Conservation (phyloP, 2,329 filamentous ascomycete genomes). For the Epichloe gansuensis region DNA sequence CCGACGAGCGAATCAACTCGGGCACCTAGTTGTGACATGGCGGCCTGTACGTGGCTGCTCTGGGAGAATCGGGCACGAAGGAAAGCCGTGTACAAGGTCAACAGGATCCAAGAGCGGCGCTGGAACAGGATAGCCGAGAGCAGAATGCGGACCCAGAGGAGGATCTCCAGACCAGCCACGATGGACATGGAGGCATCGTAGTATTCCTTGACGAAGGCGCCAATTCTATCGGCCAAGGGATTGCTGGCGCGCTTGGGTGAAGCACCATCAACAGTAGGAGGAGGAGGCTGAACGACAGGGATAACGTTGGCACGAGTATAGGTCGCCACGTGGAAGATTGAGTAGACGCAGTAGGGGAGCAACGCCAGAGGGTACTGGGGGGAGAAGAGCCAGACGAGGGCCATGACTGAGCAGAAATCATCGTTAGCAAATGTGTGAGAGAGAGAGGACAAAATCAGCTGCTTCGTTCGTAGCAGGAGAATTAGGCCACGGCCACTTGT, state of each 20-base stretch:
- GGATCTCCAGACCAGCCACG: constrained; percentile 78
- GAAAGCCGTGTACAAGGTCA: constrained; percentile 80
- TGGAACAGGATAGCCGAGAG: constrained; percentile 76
- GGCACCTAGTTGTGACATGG: constrained; percentile 58
- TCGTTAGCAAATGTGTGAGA: background rate
- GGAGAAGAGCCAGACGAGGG: constrained; percentile 85
- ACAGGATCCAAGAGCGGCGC: constrained; percentile 79
- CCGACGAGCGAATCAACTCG: constrained; percentile 71
- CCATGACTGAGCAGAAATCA: constrained; percentile 52
- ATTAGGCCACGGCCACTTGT: background rate
- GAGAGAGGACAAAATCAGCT: background rate
- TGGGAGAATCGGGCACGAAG: constrained; percentile 81
- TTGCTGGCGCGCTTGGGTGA: constrained; percentile 41
- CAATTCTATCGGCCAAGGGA: constrained; percentile 69
- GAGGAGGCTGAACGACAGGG: constrained; percentile 64
- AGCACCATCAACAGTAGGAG: constrained; percentile 40
- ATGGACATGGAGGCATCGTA: constrained; percentile 94
- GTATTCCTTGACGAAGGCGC: constrained; percentile 92
- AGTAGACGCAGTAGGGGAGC: constrained; percentile 92
- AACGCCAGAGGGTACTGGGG: constrained; percentile 83
- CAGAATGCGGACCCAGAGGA: constrained; percentile 72
- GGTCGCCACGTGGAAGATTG: constrained; percentile 93
- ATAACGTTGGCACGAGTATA: constrained; percentile 91
- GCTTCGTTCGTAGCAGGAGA: too few relatives aligned
- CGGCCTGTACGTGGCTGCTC: constrained; percentile 82